A percentile compares a stretch with the other conserved stretches of the same genome.
phyloP scores from a whole-genome alignment of 345 rosid genomes.

The Acer yangbiense region DNA sequence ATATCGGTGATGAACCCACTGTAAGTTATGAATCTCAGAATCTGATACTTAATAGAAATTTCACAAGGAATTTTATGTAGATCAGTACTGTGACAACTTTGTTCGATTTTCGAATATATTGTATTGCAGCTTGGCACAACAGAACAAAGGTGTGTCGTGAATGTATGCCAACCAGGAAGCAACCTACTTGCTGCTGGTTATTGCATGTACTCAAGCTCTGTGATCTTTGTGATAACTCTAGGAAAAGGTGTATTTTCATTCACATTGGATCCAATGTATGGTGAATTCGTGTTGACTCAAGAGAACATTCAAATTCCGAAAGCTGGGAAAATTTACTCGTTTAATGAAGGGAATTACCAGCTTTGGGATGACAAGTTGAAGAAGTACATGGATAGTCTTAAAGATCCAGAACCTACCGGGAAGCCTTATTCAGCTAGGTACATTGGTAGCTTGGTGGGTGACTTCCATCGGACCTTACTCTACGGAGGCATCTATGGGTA shows the following conservation, averaged over 20 bases:
- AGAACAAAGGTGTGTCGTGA: conserved; percentile 71
- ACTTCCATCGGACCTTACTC: conserved; percentile 81
- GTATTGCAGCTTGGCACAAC: conserved; percentile 53
- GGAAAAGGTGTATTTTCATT: conserved; percentile 85
- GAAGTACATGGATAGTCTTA: conserved; percentile 90
- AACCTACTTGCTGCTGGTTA: conserved; percentile 94
- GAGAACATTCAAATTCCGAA: conserved; percentile 79
- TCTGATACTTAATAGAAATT: too few relatives aligned
- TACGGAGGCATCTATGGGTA: conserved; percentile 96
- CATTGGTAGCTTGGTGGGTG: conserved; percentile 96
- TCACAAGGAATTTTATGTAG: too few relatives aligned
- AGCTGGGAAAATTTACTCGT: conserved; percentile 80
- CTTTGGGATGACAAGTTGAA: conserved; percentile 89
- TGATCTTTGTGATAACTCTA: conserved; percentile 79
- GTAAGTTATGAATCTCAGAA: conserved; percentile 34
- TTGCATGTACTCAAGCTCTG: conserved; percentile 95
- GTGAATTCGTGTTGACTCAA: conserved; percentile 91
- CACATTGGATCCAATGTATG: conserved; percentile 94
- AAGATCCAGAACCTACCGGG: conserved; percentile 84
- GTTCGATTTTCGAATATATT: not conserved
- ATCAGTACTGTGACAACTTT: too few relatives aligned
- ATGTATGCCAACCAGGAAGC: conserved; percentile 92
- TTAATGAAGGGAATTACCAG: conserved; percentile 94
- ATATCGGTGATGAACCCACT: conserved; percentile 53
- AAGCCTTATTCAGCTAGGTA: conserved; percentile 95